phyloP scores from a whole-genome alignment of 192 early-diverging fungal genomes.

The Allomyces javanicus region DNA sequence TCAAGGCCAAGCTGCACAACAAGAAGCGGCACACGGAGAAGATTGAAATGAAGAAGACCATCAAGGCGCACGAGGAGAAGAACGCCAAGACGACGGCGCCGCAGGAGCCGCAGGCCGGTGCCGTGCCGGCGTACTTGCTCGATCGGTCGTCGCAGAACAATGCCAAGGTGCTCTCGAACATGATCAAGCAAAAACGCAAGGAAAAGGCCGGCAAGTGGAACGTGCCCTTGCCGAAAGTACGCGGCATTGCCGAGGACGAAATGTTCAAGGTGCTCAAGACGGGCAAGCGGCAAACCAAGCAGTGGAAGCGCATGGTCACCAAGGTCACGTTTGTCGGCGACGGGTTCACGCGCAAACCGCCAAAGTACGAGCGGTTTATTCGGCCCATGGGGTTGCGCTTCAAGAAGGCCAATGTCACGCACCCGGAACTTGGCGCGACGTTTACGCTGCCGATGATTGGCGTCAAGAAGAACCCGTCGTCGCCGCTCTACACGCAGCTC shows the following conservation, averaged over 20 bases:
- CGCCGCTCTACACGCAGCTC: constrained; percentile 84
- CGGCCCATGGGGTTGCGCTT: constrained; percentile 92
- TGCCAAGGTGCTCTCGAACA: constrained; percentile 94
- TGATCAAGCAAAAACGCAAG: constrained; percentile 99
- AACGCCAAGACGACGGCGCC: constrained; percentile 80
- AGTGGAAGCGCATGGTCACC: constrained; percentile 97
- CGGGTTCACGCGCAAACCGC: constrained; percentile 96
- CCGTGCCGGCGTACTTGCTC: constrained; percentile 89
- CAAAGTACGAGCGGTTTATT: constrained; percentile 97
- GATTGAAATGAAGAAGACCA: constrained; percentile 99
- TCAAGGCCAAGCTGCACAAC: constrained; percentile 96
- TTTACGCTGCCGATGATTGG: constrained; percentile 91
- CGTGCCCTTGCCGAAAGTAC: constrained; percentile 93
- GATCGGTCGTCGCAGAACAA: constrained; percentile 94
- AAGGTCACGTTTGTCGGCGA: constrained; percentile 99
- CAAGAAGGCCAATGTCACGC: constrained; percentile 98
- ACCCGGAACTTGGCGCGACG: constrained; percentile 92
- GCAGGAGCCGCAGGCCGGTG: constrained; percentile 77
- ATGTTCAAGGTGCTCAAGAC: constrained; percentile 96
- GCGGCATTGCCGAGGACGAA: constrained; percentile 97
- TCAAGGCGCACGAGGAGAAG: constrained; percentile 96
- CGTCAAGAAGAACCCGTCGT: constrained; percentile 97
- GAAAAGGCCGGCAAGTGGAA: constrained; percentile 98
- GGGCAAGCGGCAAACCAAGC: constrained; percentile 81
- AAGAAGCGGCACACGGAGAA: constrained; percentile 95